A percentile compares a stretch with the other conserved stretches of the same genome.
phyloP scores from a whole-genome alignment of 1,284 basidiomycete species.

The Wallemia ichthyophaga region DNA sequence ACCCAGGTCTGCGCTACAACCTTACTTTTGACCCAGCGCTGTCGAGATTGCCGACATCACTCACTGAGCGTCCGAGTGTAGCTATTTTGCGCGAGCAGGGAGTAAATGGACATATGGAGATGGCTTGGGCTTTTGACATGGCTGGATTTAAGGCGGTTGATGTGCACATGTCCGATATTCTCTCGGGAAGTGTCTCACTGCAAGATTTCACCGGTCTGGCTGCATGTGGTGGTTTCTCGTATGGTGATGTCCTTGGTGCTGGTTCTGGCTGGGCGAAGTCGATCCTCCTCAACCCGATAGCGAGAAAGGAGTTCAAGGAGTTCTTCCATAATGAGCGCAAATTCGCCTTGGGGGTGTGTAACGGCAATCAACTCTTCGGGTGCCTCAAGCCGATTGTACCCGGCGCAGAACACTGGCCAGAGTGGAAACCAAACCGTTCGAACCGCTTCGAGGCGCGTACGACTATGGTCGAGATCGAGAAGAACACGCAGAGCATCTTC shows the following conservation, averaged over 20 bases:
- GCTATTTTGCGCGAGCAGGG: slow-evolving; percentile 93
- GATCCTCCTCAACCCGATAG: slow-evolving; percentile 44
- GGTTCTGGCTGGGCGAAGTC: slow-evolving; percentile 95
- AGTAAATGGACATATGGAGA: slow-evolving; percentile 91
- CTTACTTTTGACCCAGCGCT: slow-evolving; percentile 28
- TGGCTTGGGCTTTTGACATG: slow-evolving; percentile 84
- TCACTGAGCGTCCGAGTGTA: slow-evolving; percentile 37
- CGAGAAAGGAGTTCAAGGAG: slow-evolving; percentile 37
- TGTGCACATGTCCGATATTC: slow-evolving; percentile 93
- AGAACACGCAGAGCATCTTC: slow-evolving; percentile 35
- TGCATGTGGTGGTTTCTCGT: slow-evolving; percentile 94
- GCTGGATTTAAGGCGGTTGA: slow-evolving; percentile 86
- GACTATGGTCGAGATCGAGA: slow-evolving; percentile 39
- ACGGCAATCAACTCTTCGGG: slow-evolving; percentile 89
- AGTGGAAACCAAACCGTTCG: slow-evolving; percentile 63
- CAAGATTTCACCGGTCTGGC: slow-evolving; percentile 53
- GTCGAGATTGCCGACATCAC: background rate
- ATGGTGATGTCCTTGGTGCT: slow-evolving; percentile 89
- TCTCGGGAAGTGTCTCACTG: slow-evolving; percentile 36
- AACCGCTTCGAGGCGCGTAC: slow-evolving; percentile 76
- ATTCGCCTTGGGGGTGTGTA: slow-evolving; percentile 84
- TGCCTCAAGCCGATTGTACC: slow-evolving; percentile 64
- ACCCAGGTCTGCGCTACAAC: slow-evolving; percentile 45
- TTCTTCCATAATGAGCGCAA: slow-evolving; percentile 50
- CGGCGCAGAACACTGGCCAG: slow-evolving; percentile 58